Conservation (phyloP, 1,139 yeast species). For the Blastobotrys malaysiensis region DNA sequence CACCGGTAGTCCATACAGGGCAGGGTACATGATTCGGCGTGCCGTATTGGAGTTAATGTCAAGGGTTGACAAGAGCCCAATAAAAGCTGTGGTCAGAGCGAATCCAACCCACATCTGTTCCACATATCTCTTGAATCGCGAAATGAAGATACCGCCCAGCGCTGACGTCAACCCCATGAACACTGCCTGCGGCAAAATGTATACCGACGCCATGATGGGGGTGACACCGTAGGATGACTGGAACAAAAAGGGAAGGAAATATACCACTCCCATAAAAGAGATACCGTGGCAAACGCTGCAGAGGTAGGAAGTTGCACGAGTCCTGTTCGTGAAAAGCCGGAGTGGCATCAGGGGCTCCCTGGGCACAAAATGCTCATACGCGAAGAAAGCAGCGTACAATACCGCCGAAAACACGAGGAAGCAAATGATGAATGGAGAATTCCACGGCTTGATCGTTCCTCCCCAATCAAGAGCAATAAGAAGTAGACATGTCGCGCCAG, state of each 20-base stretch:
- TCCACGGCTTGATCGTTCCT: conserved; percentile 43
- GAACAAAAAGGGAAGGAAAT: conserved; percentile 48
- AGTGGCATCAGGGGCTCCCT: conserved; percentile 46
- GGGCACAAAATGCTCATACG: conserved; percentile 41
- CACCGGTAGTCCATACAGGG: conserved; percentile 23
- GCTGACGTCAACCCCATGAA: conserved; percentile 25
- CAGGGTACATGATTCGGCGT: conserved; percentile 21
- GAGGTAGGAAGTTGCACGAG: conserved; percentile 34
- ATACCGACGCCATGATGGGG: conserved; percentile 23
- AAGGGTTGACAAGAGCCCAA: conserved; percentile 23
- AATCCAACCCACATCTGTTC: conserved; percentile 20
- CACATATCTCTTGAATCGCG: conserved; percentile 17
- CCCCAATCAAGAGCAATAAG: conserved; percentile 51
- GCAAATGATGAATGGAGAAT: conserved; percentile 50
- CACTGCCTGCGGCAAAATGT: conserved; percentile 24
- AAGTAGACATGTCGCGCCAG: conserved; percentile 41
- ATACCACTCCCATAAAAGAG: conserved; percentile 41
- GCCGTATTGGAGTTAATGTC: conserved; percentile 20
- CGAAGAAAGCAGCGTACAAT: conserved; percentile 41
- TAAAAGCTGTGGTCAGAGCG: conserved; percentile 19
- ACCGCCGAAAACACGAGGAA: conserved; percentile 37
- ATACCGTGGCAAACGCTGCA: conserved; percentile 40
- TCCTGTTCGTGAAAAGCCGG: conserved; percentile 33
- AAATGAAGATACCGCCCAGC: conserved; percentile 21
- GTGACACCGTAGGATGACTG: conserved; percentile 42